Evolutionary conservation across 768 basidiomycete genomes (phyloP).

Genomic region (Crepidotus variabilis): DNA sequence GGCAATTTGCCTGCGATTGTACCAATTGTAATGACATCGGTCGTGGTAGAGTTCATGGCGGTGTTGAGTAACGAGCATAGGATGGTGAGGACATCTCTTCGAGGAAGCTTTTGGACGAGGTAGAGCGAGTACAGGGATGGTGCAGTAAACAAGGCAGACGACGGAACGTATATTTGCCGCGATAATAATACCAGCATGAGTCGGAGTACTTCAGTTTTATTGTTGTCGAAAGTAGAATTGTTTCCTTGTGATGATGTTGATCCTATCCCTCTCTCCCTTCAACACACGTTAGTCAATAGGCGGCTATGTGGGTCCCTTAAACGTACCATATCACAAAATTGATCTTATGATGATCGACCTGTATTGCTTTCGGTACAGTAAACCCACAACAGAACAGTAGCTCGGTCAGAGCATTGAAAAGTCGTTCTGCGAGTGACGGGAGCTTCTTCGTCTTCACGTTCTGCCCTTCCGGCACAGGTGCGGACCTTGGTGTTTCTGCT

Average conservation of each 20-base stretch:
- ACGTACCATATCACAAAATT: conserved; percentile 86
- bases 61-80: conserved; percentile 94
- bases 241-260: conserved; percentile 59
- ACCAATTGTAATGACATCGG: conserved; percentile 50
- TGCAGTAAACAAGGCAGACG: conserved; percentile 62
- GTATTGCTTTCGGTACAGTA: conserved; percentile 75
- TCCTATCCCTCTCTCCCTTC: conserved; percentile 93
- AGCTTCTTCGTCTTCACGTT: conserved; percentile 28
- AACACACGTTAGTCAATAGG: not conserved
- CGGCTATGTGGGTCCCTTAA: not conserved
- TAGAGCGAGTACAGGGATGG: conserved; percentile 78
- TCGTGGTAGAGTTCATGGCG: conserved; percentile 64
- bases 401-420: conserved; percentile 80
- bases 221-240: conserved; percentile 64
- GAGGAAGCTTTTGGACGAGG: conserved; percentile 69
- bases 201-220: conserved; percentile 87
- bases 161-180: conserved; percentile 82
- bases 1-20: conserved; percentile 77
- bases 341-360: conserved; percentile 78
- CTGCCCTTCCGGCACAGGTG: conserved; percentile 12
- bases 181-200: conserved; percentile 87
- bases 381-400: conserved; percentile 93
- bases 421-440: conserved; percentile 77
- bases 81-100: conserved; percentile 85
- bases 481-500: conserved; percentile 19